Base-by-base conservation (phyloP, 148 eudicot species). In the Silene conica region DNA sequence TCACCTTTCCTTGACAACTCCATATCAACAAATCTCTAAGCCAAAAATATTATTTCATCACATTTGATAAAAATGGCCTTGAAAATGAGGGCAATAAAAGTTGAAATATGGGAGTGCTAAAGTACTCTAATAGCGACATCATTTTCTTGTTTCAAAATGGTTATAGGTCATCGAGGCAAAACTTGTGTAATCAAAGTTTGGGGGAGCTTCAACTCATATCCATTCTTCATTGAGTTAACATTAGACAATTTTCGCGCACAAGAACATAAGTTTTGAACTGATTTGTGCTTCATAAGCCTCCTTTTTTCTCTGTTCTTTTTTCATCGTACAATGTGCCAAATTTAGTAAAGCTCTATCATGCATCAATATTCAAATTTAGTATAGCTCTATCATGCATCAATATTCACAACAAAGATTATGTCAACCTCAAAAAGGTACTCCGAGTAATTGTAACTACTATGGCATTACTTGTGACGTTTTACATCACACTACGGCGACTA, bases 301-400 rank as follows among this genome's bases (percentile, higher is more conserved):
- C 48, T 60, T 76, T n/a, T 45, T 4, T 60, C 50, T 34, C 2
- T 22, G n/a, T 20, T 8, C 28, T 26, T 65, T n/a, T 22, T 56
- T 56, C 63, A 31, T 7, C 21, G 4, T 31, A 59, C 43, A 62
- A 62, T 67, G 52, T 26, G n/a, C 26, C n/a, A 60, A 59, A 69
- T 10, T 21, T 55, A n/a, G 46, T 56, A 63, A 61, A 71, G 75
- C 21, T 70, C 18, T 76, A 65, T 50, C 18, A 60, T 63, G 41
- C 69, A 71, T 56, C 46, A 50, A 50, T 50, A 12, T 50, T 13
- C 55, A 38, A 59, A 69, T 10, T 21, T 55, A n/a, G 46, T 56
- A 63, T 52, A 71, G 75, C 21, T 70, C 18, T 76, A 65, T 50
- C 18, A 60, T 63, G 41, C 69, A 71, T 56, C 46, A 50, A 50